Evolutionary conservation across 2,329 filamentous ascomycete genomes (phyloP).

Genomic region (Sphaerulina musiva): DNA sequence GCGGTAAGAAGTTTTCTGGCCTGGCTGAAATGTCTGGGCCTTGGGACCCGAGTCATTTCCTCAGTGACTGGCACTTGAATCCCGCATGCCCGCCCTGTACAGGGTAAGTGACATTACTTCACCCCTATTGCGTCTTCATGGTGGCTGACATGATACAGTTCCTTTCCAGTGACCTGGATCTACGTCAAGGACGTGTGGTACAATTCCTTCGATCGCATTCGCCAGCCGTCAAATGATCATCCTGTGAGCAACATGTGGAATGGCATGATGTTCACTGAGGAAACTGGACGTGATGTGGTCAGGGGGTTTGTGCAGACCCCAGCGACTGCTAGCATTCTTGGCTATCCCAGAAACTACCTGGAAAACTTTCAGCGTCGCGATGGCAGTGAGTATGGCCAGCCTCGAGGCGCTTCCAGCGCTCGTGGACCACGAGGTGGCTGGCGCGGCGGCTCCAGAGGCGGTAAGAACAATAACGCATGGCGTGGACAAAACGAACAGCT

Average conservation of each 20-base stretch:
- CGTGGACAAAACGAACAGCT: background rate
- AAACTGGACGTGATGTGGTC: constrained; percentile 26
- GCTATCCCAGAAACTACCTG: constrained; percentile 15
- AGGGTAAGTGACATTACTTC: constrained; percentile 7
- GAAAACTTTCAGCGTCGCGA: constrained; percentile 13
- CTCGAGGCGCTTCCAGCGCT: constrained; percentile 4
- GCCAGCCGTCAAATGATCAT: constrained; percentile 20
- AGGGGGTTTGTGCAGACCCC: constrained; percentile 23
- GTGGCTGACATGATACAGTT: constrained; percentile 19
- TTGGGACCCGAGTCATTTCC: constrained; percentile 16
- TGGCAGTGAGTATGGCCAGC: background rate
- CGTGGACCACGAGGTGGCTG: constrained; percentile 14
- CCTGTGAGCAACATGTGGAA: constrained; percentile 33
- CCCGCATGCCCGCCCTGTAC: constrained; percentile 7
- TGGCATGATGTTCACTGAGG: constrained; percentile 27
- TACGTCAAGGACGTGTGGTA: constrained; percentile 30
- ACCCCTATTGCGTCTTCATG: background rate
- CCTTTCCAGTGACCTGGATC: constrained; percentile 26
- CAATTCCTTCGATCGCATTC: constrained; percentile 24
- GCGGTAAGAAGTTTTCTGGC: constrained; percentile 28
- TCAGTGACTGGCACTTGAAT: constrained; percentile 23
- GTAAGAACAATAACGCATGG: constrained; percentile 5
- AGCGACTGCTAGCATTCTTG: constrained; percentile 20
- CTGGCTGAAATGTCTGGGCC: constrained; percentile 28
- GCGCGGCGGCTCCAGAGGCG: constrained; percentile 13